phyloP scores from a whole-genome alignment of 1,139 yeast species.

The Debaryomyces psychrophilus region DNA sequence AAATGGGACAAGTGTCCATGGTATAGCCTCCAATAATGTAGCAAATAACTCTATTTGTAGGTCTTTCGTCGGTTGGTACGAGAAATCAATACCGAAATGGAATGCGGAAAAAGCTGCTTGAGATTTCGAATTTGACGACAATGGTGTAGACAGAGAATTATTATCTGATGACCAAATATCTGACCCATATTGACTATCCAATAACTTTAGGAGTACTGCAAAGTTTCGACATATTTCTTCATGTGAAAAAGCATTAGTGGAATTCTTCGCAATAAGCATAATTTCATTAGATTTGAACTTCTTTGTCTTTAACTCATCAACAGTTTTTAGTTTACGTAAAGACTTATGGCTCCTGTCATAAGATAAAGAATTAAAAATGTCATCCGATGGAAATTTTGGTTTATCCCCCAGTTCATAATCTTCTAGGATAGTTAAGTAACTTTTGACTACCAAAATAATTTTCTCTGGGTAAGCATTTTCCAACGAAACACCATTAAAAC shows the following conservation, averaged over 20 bases:
- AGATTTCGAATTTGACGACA: constrained; percentile 19
- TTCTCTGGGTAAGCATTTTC: constrained; percentile 74
- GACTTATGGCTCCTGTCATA: neutral
- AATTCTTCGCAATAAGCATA: constrained; percentile 41
- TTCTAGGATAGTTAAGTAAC: constrained; percentile 69
- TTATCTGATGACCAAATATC: constrained; percentile 30
- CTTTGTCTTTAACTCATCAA: constrained; percentile 7
- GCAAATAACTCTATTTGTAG: constrained; percentile 67
- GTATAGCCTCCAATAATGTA: constrained; percentile 66
- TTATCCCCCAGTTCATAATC: constrained; percentile 59
- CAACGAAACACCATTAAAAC: constrained; percentile 56
- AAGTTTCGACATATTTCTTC: constrained; percentile 76
- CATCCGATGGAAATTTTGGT: constrained; percentile 79
- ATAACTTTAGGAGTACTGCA: constrained; percentile 55
- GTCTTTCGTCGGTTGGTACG: constrained; percentile 34
- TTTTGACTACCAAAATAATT: constrained; percentile 65
- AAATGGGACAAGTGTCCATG: constrained; percentile 61
- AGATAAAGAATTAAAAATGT: constrained; percentile 33
- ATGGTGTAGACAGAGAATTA: constrained; percentile 19
- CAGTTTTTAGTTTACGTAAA: neutral
- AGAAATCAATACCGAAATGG: constrained; percentile 55
- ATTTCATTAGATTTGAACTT: constrained; percentile 27
- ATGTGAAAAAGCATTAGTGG: constrained; percentile 59
- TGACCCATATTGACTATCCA: constrained; percentile 68
- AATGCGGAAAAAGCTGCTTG: constrained; percentile 46